Evolutionary conservation across 352 stramenopile genomes (phyloP), one percentile per base, ranked within the genome.

Genomic region (Aphanomyces euteiches): DNA sequence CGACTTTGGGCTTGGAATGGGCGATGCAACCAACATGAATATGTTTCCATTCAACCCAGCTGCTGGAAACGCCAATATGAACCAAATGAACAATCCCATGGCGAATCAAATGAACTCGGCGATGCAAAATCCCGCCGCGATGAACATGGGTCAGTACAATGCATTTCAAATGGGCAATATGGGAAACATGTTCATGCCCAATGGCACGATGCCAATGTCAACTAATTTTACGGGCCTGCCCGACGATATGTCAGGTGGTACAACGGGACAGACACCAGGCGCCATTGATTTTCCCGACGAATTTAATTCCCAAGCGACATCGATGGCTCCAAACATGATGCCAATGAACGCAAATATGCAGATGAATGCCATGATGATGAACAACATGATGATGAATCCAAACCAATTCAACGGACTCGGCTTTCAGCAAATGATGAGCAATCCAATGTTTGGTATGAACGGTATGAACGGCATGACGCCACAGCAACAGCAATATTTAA

Each of bases 231-330:
- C 39, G 28, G 36, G 36, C 28, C 12, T 61, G 17, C 37, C 39
- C 12, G 53, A 72, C 13, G 59, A 74, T 21, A 70, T 61, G 41
- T 66, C 74, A 6, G 60, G 64, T 12, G 58, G 21, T 12, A 54
- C 19, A 53, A 10, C 69, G 5, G 67, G 75, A 5, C 50, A 75
- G 34, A 78, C 78, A 4, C 64, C 75, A 3, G 87, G 80, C 4
- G 87, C 93, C 70, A 93, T 95, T 41, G 87, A 93, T 63, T 93
- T 95, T 67, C 87, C 87, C 0, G 87, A 92, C 41, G 87, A 95
- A 58, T 78, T 95, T n/a, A 91, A 95, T 60, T 90, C 87, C 21
- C 65, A 54, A 54, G 37, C 53, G 21, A 17, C 6, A 41, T 17
- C 40, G 17, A 81, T 87, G 43, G 78, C 77, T 58, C 79, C 88